Conservation (phyloP, 139 green algal genomes). For the Raphidocelis subcapitata region DNA sequence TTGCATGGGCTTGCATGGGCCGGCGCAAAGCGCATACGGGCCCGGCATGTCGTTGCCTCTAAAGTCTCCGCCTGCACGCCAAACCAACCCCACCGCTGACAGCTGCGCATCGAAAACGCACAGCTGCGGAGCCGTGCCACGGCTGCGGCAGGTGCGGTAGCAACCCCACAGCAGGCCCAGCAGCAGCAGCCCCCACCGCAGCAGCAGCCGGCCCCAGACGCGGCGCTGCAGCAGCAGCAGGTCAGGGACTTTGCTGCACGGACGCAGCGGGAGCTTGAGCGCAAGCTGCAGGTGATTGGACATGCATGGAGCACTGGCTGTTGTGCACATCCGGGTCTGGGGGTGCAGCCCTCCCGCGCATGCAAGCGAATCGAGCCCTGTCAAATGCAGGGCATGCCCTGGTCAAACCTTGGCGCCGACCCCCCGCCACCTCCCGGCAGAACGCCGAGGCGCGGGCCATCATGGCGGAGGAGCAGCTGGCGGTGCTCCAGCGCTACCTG, state of each 20-base stretch:
- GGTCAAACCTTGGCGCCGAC: not conserved
- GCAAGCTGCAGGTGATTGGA: constrained; percentile 10
- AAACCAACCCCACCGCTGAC: not conserved
- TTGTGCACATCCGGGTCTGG: not conserved
- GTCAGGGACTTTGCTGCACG: constrained; percentile 25
- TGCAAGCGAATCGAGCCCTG: not conserved
- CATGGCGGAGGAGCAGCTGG: constrained; percentile 72
- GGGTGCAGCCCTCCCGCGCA: not conserved
- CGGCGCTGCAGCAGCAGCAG: constrained; percentile 20
- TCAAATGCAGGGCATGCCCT: not conserved
- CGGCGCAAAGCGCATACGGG: not conserved
- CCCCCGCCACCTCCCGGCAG: not conserved
- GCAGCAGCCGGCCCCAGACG: constrained; percentile 4
- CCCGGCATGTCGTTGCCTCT: no score
- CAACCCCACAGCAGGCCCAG: not conserved
- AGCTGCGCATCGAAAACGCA: not conserved
- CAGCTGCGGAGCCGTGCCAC: not conserved
- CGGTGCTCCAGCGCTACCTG: constrained; percentile 44
- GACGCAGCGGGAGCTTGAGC: constrained; percentile 41
- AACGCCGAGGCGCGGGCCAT: constrained; percentile 34
- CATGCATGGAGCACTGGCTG: not conserved
- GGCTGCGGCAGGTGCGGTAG: not conserved
- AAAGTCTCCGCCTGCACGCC: not conserved
- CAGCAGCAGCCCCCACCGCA: not conserved
- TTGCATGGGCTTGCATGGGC: constrained; percentile 1